phyloP scores from a whole-genome alignment of 2,329 filamentous ascomycete species.

The Chaetomium sp. region DNA sequence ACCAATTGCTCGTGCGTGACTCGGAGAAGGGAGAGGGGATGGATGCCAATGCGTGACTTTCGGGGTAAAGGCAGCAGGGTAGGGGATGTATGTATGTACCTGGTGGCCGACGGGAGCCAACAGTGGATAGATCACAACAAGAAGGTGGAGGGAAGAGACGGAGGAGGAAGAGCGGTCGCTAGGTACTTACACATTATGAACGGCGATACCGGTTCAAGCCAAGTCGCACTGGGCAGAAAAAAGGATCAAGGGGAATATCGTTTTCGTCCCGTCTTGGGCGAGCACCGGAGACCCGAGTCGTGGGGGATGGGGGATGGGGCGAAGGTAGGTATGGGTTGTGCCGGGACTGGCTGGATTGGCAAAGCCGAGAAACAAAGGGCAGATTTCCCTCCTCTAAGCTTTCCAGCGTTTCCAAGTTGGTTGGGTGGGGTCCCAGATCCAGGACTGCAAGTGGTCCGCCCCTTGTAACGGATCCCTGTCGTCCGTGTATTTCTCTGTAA shows the following conservation, averaged over 20 bases:
- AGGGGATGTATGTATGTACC: not conserved
- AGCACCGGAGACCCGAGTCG: slow-evolving; percentile 11
- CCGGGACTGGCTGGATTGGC: slow-evolving; percentile 3
- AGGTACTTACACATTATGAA: slow-evolving; percentile 27
- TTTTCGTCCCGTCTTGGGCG: slow-evolving; percentile 11
- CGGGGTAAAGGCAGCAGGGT: not conserved
- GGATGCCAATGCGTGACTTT: not conserved
- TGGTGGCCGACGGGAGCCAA: not conserved
- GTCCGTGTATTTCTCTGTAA: not conserved
- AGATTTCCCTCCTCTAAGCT: too few relatives aligned
- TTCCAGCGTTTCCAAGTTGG: not conserved
- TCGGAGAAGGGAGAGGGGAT: not conserved
- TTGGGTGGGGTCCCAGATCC: slow-evolving; percentile 12
- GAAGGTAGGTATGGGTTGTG: slow-evolving; percentile 10
- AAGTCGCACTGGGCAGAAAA: slow-evolving; percentile 10
- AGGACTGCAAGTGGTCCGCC: slow-evolving; percentile 5
- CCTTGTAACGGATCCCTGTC: slow-evolving; percentile 1
- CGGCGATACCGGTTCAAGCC: not conserved
- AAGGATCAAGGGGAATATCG: not conserved
- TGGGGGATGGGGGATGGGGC: slow-evolving; percentile 13
- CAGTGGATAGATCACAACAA: not conserved
- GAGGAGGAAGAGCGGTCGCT: not conserved
- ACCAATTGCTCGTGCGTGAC: slow-evolving; percentile 9
- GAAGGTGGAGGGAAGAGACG: not conserved
- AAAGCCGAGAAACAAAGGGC: slow-evolving; percentile 5